Evolutionary conservation across 2,329 filamentous ascomycete species (phyloP).

Genomic region (Verticillium nonalfalfae): DNA sequence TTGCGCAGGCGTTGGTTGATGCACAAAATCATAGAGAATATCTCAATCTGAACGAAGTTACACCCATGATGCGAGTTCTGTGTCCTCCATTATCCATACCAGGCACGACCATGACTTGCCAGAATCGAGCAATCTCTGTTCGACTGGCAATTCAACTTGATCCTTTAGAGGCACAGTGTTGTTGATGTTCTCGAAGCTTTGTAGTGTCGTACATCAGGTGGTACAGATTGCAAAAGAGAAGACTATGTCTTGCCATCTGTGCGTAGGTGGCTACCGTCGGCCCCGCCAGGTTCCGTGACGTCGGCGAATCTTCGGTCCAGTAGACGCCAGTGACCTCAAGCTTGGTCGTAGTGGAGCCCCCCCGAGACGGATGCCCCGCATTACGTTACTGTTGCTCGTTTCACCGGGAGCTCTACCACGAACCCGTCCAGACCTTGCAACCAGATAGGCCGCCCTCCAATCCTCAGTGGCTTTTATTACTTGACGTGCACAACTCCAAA

Average conservation of each 20-base stretch:
- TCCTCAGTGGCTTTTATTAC: not conserved
- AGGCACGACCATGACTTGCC: too few species aligned
- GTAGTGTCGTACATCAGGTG: too few species aligned
- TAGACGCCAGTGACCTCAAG: not conserved
- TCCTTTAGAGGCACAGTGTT: too few species aligned
- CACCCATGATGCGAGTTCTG: too few species aligned
- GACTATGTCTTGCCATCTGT: too few species aligned
- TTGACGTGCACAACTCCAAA: not conserved
- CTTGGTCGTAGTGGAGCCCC: not conserved
- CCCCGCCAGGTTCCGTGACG: not conserved
- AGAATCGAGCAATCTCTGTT: too few species aligned
- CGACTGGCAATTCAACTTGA: too few species aligned
- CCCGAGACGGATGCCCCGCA: not conserved
- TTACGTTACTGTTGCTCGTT: not conserved
- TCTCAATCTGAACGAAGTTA: not conserved
- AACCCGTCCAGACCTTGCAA: not conserved
- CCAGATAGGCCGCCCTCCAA: not conserved
- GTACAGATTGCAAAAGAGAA: too few species aligned
- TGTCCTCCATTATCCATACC: too few species aligned
- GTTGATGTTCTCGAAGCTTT: too few species aligned
- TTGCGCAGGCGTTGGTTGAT: not conserved
- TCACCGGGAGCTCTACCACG: not conserved
- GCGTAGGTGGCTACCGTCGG: not conserved
- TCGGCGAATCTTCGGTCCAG: not conserved
- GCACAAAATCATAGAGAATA: not conserved